Evolutionary conservation across 2,329 filamentous ascomycete species (phyloP), one percentile per base, ranked within the genome.

Genomic region (Aspergillus luchuensis): DNA sequence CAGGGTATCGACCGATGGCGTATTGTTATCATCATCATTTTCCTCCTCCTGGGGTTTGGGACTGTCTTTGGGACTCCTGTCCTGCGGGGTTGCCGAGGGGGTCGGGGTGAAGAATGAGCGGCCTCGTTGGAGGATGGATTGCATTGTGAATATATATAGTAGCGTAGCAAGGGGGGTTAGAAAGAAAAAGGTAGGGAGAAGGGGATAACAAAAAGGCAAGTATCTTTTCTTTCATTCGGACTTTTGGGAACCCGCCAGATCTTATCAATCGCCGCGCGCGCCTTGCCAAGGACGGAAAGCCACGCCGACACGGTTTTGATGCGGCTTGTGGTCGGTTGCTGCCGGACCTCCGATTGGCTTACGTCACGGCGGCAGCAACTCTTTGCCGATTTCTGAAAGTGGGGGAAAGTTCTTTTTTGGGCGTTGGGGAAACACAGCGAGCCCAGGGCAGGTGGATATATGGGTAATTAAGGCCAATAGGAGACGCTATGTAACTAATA

Each of bases 1-100:
- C 8, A 98, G 82, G 36, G 80, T 76, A 45, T 79, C 77, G 50
- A 75, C 76, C 48, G 78, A 76, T 8, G 78, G 74, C 25, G 81
- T 80, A 25, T 54, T 80, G 25, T 54, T 41, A 25, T 64, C 63
- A 55, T 65, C 63, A 25, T 68, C 66, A 53, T 65, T 63, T 21
- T 68, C 66, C 55, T 68, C 66, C 55, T 65, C 64, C 25, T 68
- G 64, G 25, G 67, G 64, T 19, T 54, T 21, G 63, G 41, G 23
- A 52, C 47, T 33, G 57, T 50, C 47, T 49, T 47, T 15, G 51
- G 56, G 63, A 6, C 38, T 25, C 23, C 23, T 56, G 10, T 45
- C 53, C 19, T 57, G 57, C 21, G 69, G 67, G 54, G 67, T 66
- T n/a, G 69, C 69, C 52, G 72, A 70, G 10, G 67, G 63, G 4